phyloP scores from a whole-genome alignment of 169 alveolate genomes.

The Toxoplasma gondii region DNA sequence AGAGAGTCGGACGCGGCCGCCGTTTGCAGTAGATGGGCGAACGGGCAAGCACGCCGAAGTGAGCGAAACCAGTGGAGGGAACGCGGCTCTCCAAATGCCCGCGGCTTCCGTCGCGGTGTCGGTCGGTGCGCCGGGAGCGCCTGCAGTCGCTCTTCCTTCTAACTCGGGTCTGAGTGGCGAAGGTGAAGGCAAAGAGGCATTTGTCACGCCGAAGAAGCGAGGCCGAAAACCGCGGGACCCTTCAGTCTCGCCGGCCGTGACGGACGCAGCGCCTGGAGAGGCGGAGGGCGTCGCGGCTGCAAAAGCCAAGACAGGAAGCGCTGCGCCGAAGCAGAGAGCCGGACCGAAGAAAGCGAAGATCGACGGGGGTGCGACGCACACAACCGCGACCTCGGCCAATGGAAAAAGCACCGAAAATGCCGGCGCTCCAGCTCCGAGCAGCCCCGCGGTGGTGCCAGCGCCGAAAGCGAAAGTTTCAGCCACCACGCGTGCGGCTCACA shows the following conservation, averaged over 20 bases:
- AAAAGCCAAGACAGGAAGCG: not conserved
- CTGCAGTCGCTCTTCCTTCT: not conserved
- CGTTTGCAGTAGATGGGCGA: constrained; percentile 1
- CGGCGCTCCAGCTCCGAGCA: not conserved
- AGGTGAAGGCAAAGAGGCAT: not conserved
- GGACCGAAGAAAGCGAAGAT: not conserved
- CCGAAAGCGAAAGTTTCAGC: not conserved
- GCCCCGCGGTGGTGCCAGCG: not conserved
- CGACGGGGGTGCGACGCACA: not conserved
- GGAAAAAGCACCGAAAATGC: not conserved
- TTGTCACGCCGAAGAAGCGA: constrained; percentile 34
- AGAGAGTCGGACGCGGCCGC: constrained; percentile 5
- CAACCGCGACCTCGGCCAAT: not conserved
- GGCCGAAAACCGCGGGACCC: not conserved
- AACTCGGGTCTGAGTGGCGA: not conserved
- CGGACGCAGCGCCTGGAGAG: not conserved
- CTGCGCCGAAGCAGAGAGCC: constrained; percentile 1
- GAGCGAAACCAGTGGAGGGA: not conserved
- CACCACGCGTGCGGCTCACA: not conserved
- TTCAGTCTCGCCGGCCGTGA: not conserved
- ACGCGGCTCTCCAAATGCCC: not conserved
- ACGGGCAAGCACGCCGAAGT: not conserved
- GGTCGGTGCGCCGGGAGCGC: not conserved
- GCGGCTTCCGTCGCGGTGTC: not conserved
- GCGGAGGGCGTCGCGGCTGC: not conserved